These are phyloP conservation scores for Ramicandelaber brevisporus DNA, from an alignment of 192 early-diverging fungal genomes.

Conservation along the genomic window DNA sequence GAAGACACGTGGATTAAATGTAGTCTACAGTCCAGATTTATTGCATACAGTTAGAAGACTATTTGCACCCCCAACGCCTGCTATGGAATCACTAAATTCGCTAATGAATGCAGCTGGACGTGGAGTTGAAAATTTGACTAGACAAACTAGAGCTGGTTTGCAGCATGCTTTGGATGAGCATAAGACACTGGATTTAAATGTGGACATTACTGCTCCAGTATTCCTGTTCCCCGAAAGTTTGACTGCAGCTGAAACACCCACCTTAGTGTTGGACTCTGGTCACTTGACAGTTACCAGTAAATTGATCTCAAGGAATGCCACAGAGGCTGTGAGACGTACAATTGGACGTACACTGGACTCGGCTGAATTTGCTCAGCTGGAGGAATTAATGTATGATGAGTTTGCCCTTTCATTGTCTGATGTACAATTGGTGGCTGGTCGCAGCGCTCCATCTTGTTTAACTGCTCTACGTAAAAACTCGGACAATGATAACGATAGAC, in stretches of 20 bases:
- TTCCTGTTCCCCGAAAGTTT: conserved; percentile 64
- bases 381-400: conserved; percentile 69
- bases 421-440: conserved; percentile 61
- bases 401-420: conserved; percentile 59
- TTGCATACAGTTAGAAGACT: conserved; percentile 53
- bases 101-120: conserved; percentile 52
- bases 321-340: conserved; percentile 39
- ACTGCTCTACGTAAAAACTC: conserved; percentile 23
- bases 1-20: conserved; percentile 68
- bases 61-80: conserved; percentile 51
- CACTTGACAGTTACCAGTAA: conserved; percentile 74
- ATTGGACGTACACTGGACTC: conserved; percentile 25
- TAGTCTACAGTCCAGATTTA: conserved; percentile 61
- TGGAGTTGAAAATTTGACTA: conserved; percentile 61
- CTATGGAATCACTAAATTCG: conserved; percentile 48
- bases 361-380: conserved; percentile 43
- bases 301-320: conserved; percentile 36
- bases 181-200: conserved; percentile 65
- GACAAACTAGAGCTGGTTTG: conserved; percentile 69
- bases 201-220: conserved; percentile 94
- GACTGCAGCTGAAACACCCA: conserved; percentile 21
- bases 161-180: conserved; percentile 69
- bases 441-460: conserved; percentile 44
- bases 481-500: conserved; percentile 17
- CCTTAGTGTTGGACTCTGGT: conserved; percentile 78